These are phyloP conservation scores for Agaricus subrufescens DNA, from an alignment of 768 basidiomycete genomes.

Conservation along the genomic window DNA sequence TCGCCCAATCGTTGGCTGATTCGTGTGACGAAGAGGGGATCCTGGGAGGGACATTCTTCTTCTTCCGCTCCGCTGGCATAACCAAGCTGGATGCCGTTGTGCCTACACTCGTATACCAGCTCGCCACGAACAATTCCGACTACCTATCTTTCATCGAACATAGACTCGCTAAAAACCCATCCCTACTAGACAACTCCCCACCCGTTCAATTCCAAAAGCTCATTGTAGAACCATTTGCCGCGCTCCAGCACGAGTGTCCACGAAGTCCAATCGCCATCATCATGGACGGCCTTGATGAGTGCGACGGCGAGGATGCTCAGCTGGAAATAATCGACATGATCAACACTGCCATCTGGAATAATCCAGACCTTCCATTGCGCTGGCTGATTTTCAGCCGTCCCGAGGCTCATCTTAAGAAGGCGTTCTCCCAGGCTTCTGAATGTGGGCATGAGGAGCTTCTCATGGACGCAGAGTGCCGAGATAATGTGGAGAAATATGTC, in stretches of 20 bases:
- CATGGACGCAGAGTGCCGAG: neutral
- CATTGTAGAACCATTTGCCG: constrained; percentile 1
- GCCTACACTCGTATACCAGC: constrained; percentile 5
- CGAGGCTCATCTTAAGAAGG: neutral
- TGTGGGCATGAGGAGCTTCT: neutral
- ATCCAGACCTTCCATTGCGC: neutral
- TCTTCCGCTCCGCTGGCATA: neutral
- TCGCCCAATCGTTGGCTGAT: constrained; percentile 6
- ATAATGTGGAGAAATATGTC: neutral
- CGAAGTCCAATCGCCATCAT: neutral
- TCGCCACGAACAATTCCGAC: neutral
- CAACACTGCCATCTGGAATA: neutral
- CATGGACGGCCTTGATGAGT: constrained; percentile 5
- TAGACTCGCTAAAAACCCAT: neutral
- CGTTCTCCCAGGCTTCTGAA: neutral
- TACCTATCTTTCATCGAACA: neutral
- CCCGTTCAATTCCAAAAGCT: neutral
- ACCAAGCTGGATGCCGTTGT: neutral
- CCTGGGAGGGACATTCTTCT: constrained; percentile 4
- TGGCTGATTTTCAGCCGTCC: constrained; percentile 1
- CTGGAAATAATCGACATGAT: neutral
- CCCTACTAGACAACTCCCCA: neutral
- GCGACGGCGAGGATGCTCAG: neutral
- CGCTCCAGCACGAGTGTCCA: neutral
- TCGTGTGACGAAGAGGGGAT: neutral